These are phyloP conservation scores for Neoscytalidium dimidiatum DNA, from an alignment of 2,329 filamentous ascomycete species.

Conservation along the genomic window DNA sequence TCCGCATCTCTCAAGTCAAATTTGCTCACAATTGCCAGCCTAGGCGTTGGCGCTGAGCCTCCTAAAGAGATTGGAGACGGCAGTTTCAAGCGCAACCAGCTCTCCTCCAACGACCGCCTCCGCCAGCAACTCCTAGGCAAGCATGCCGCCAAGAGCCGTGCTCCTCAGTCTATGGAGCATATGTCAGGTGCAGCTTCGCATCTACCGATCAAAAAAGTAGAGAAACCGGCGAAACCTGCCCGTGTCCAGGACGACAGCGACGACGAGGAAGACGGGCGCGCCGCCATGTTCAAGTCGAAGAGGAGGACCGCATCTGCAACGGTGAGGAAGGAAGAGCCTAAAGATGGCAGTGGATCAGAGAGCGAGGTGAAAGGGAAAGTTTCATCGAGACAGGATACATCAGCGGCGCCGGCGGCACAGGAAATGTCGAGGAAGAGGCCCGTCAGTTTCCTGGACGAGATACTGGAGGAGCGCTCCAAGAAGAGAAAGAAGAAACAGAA, in stretches of 20 bases:
- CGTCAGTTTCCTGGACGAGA: slow-evolving; percentile 56
- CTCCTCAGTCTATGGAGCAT: slow-evolving; percentile 30
- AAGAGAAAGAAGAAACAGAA: slow-evolving; percentile 47
- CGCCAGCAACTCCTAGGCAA: slow-evolving; percentile 46
- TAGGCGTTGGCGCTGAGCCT: slow-evolving; percentile 40
- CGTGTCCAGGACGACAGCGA: slow-evolving; percentile 34
- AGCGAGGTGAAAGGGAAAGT: slow-evolving; percentile 21
- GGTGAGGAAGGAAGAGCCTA: slow-evolving; percentile 22
- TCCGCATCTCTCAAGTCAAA: background rate
- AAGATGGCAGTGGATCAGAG: slow-evolving; percentile 24
- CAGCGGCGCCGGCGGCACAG: background rate
- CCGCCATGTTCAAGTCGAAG: slow-evolving; percentile 36
- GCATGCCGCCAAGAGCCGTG: slow-evolving; percentile 40
- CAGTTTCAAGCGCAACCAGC: slow-evolving; percentile 36
- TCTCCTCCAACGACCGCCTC: slow-evolving; percentile 45
- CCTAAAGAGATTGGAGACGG: slow-evolving; percentile 41
- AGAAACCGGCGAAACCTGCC: slow-evolving; percentile 20
- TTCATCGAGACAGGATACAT: background rate
- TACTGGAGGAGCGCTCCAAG: slow-evolving; percentile 50
- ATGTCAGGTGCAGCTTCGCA: slow-evolving; percentile 24
- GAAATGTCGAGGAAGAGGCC: slow-evolving; percentile 23
- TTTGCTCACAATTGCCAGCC: slow-evolving; percentile 27
- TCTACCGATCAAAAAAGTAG: slow-evolving; percentile 10
- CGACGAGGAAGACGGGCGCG: slow-evolving; percentile 41
- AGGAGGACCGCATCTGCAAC: slow-evolving; percentile 22